Evolutionary conservation across 2,329 filamentous ascomycete genomes (phyloP).

Genomic region (Cylindrodendrum hubeiense): DNA sequence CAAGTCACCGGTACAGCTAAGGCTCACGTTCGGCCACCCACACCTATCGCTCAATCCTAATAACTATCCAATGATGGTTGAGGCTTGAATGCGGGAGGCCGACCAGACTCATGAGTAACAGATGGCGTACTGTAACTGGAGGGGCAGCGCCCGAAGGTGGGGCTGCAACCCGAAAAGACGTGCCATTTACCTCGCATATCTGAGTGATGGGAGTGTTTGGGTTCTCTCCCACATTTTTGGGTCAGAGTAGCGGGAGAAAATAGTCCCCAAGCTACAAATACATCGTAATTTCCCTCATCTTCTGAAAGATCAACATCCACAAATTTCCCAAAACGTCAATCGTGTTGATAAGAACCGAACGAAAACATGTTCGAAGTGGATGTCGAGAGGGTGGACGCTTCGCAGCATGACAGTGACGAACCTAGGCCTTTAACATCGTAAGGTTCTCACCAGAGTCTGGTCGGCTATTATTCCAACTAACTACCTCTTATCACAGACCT

Average conservation of each 20-base stretch:
- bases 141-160: background rate
- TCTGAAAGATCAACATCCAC: too few relatives aligned
- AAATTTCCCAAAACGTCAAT: too few relatives aligned
- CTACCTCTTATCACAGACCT: background rate
- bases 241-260: too few relatives aligned
- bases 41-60: background rate
- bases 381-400: background rate
- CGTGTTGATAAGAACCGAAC: too few relatives aligned
- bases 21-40: background rate
- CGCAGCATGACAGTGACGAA: background rate
- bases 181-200: background rate
- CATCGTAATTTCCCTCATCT: too few relatives aligned
- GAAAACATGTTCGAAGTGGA: rapidly evolving
- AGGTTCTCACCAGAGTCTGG: background rate
- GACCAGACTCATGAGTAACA: background rate
- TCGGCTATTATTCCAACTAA: background rate
- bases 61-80: background rate
- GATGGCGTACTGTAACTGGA: background rate
- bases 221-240: too few relatives aligned
- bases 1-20: background rate
- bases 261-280: too few relatives aligned
- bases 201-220: background rate
- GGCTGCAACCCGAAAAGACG: background rate
- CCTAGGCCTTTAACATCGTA: background rate
- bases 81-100: background rate